These are phyloP conservation scores for Magnusiomyces tetraspermus DNA, from an alignment of 1,139 yeast species.

Conservation along the genomic window DNA sequence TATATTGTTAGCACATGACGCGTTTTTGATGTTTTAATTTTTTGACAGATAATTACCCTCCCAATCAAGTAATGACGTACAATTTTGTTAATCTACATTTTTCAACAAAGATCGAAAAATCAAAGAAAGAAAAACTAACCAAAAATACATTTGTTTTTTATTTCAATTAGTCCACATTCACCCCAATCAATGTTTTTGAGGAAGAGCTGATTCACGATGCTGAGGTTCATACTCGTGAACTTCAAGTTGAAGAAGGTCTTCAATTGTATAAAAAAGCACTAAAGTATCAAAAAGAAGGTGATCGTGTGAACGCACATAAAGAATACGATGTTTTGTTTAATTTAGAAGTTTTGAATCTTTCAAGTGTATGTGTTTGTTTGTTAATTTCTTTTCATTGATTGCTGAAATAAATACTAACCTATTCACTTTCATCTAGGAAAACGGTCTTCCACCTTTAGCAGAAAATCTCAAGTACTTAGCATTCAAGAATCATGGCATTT, in stretches of 20 bases:
- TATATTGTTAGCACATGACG: no score
- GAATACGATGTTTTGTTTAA: slow-evolving; percentile 56
- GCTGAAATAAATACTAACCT: background rate
- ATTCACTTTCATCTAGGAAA: slow-evolving; percentile 14
- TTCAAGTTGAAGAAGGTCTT: slow-evolving; percentile 79
- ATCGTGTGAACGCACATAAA: slow-evolving; percentile 42
- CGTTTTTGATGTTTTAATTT: no score
- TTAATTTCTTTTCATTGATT: background rate
- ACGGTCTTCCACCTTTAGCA: slow-evolving; percentile 54
- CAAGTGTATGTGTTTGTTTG: slow-evolving; percentile 18
- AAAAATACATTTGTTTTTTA: no score
- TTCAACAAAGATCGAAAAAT: no score
- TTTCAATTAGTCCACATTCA: slow-evolving; percentile 49
- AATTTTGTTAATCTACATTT: no score
- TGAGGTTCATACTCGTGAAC: slow-evolving; percentile 82
- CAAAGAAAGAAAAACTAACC: no score
- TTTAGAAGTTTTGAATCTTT: slow-evolving; percentile 48
- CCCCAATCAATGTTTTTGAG: slow-evolving; percentile 68
- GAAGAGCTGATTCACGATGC: slow-evolving; percentile 60
- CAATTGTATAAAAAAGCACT: slow-evolving; percentile 66
- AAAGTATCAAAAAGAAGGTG: slow-evolving; percentile 43
- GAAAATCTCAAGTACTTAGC: slow-evolving; percentile 67
- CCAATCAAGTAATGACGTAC: no score
- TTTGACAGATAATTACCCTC: no score
- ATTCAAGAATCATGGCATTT: slow-evolving; percentile 71